A percentile compares a stretch with the other conserved stretches of the same genome.
Conservation (phyloP, 306 rosid species). For the Carpinus fangiana region DNA sequence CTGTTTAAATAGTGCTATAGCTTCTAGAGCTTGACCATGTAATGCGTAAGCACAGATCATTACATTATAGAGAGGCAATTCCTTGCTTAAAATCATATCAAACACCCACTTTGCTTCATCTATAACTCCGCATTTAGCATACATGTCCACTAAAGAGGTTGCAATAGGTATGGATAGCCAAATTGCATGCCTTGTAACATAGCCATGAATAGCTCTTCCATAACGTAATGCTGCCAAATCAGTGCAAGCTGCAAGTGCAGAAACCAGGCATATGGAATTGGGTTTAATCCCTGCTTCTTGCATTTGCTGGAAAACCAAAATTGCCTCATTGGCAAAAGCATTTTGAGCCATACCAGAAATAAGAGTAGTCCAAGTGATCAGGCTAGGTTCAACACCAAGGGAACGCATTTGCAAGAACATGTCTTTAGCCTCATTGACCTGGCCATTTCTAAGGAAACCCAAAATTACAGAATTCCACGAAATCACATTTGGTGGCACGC, state of each 20-base stretch:
- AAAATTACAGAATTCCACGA: slow-evolving; percentile 80
- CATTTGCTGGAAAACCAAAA: slow-evolving; percentile 52
- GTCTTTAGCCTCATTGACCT: slow-evolving; percentile 62
- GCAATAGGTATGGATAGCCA: slow-evolving; percentile 35
- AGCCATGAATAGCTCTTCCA: slow-evolving; percentile 79
- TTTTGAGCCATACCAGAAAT: slow-evolving; percentile 68
- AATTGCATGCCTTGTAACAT: slow-evolving; percentile 48
- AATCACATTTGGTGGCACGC: slow-evolving; percentile 62
- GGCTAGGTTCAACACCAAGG: slow-evolving; percentile 48
- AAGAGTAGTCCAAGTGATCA: slow-evolving; percentile 76
- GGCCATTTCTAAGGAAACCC: slow-evolving; percentile 68
- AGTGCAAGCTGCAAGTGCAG: slow-evolving; percentile 59
- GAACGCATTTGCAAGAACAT: slow-evolving; percentile 66
- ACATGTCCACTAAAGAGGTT: slow-evolving; percentile 75
- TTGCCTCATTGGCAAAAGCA: slow-evolving; percentile 56
- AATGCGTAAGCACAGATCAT: slow-evolving; percentile 76
- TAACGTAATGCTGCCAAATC: slow-evolving; percentile 48
- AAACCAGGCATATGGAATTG: slow-evolving; percentile 48
- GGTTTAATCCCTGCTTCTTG: slow-evolving; percentile 65
- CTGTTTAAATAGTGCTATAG: slow-evolving; percentile 47
- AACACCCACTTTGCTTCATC: slow-evolving; percentile 55
- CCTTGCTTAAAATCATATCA: slow-evolving; percentile 44
- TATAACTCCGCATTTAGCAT: slow-evolving; percentile 76
- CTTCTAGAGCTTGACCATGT: slow-evolving; percentile 69
- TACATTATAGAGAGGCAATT: slow-evolving; percentile 58